phyloP scores from a whole-genome alignment of 2,329 filamentous ascomycete genomes.

The Epichloe gansuensis region DNA sequence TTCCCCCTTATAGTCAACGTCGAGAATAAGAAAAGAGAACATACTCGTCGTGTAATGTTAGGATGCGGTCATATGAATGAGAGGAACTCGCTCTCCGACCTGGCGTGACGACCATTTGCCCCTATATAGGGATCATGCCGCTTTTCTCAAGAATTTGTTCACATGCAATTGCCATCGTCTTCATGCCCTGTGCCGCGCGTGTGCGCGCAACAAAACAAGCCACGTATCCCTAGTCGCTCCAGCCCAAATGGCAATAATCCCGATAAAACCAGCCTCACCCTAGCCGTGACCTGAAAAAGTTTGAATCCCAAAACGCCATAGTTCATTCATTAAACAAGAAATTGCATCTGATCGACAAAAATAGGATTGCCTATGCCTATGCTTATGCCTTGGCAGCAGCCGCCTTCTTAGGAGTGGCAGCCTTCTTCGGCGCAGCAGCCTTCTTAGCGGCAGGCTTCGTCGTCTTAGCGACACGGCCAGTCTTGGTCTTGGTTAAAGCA shows the following conservation, averaged over 20 bases:
- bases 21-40: not conserved
- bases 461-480: slow-evolving; percentile 70
- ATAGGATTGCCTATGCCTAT: slow-evolving; percentile 23
- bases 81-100: not conserved
- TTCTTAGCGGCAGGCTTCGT: slow-evolving; percentile 35
- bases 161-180: slow-evolving; percentile 8
- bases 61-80: not conserved
- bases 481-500: slow-evolving; percentile 71
- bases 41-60: not conserved
- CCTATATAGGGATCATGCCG: not conserved
- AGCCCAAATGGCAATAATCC: slow-evolving; percentile 10
- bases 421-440: slow-evolving; percentile 32
- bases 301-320: slow-evolving; percentile 23
- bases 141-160: not conserved
- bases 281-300: slow-evolving; percentile 9
- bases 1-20: not conserved
- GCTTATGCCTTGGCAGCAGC: slow-evolving; percentile 29
- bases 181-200: slow-evolving; percentile 10
- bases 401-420: slow-evolving; percentile 32
- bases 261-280: slow-evolving; percentile 8
- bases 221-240: slow-evolving; percentile 10
- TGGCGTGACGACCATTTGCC: not conserved
- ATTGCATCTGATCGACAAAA: slow-evolving; percentile 10
- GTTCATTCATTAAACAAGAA: slow-evolving; percentile 22
- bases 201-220: slow-evolving; percentile 12